Percentiles rank a stretch among this genome's conserved stretches.
Conservation (phyloP, 2,329 filamentous ascomycete genomes). For the Sporothrix brunneoviolacea region DNA sequence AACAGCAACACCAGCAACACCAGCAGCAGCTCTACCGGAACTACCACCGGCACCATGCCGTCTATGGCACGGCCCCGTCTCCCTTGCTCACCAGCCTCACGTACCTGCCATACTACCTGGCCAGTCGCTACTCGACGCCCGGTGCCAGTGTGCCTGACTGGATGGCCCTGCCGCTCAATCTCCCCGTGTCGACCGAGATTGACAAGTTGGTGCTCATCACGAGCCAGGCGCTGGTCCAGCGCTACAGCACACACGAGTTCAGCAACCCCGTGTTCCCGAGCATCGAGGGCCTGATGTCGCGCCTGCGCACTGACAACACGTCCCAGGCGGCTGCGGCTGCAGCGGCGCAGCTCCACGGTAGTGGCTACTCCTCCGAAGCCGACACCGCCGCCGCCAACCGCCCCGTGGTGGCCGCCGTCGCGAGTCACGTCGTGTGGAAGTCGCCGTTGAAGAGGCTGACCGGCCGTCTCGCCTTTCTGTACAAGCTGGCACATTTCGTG, state of each 20-base stretch:
- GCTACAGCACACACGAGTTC: slow-evolving; percentile 9
- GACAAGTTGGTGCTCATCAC: slow-evolving; percentile 12
- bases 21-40: background rate
- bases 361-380: background rate
- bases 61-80: background rate
- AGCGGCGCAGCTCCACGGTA: no score
- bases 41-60: background rate
- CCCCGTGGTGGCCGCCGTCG: background rate
- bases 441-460: slow-evolving; percentile 2
- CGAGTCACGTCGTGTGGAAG: slow-evolving; percentile 1
- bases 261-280: slow-evolving; percentile 10
- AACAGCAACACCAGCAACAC: background rate
- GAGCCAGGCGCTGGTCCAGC: slow-evolving; percentile 4
- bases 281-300: slow-evolving; percentile 8
- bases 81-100: slow-evolving; percentile 3
- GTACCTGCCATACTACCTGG: slow-evolving; percentile 11
- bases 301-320: background rate
- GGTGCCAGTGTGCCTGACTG: slow-evolving; percentile 1
- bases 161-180: slow-evolving; percentile 8
- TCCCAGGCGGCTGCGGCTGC: no score
- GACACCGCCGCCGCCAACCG: background rate
- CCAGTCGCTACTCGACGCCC: background rate
- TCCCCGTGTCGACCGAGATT: slow-evolving; percentile 8
- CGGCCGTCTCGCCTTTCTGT: slow-evolving; percentile 6
- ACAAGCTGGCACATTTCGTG: slow-evolving; percentile 8